Evolutionary conservation across 2,329 filamentous ascomycete genomes (phyloP), one percentile per base, ranked within the genome.

Genomic region (Akanthomyces uredinophilus): DNA sequence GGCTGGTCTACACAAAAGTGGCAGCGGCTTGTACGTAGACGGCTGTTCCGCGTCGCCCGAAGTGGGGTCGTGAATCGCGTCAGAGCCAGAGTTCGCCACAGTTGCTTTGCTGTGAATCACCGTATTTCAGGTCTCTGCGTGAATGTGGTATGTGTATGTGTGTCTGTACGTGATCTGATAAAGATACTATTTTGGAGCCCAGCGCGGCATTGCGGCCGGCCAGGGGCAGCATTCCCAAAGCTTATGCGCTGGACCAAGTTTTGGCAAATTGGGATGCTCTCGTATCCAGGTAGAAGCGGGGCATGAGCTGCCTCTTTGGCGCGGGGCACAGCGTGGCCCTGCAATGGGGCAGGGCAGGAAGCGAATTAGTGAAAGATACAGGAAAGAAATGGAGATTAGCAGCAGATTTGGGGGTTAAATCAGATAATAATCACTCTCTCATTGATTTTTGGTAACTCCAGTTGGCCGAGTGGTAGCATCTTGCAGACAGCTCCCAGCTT

Each of bases 141-240:
- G 7, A 10, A 8, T 8, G 32, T 11, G 32, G 10, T 35, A 8
- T 8, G 32, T 10, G 32, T 11, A 13, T 16, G 10, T 8, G 32
- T 10, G 32, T 11, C 37, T 16, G 2, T 39, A 14, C 10, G 41
- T 13, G 37, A 54, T 29, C 37, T 43, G 37, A 43, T 54, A 43
- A 51, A 13, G 22, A 6, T 22, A 47, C 13, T n/a, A 20, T 10
- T 44, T 20, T 4, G 37, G 16, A 39, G 37, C 37, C 37, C 37
- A 39, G 13, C 92, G 74, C 81, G 43, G 3, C 43, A 20, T 46
- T 14, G 37, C 37, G 14, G 14, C 10, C 10, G 37, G 37, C 16
- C 37, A 39, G 44, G 46, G 46, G 46, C 22, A 49, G 22, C 22
- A 55, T 86, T 73, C 71, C 65, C 32, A 50, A n/a, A 52, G 49